Conservation (phyloP, 495 filamentous ascomycete species). For the Aspergillus carlsbadensis region DNA sequence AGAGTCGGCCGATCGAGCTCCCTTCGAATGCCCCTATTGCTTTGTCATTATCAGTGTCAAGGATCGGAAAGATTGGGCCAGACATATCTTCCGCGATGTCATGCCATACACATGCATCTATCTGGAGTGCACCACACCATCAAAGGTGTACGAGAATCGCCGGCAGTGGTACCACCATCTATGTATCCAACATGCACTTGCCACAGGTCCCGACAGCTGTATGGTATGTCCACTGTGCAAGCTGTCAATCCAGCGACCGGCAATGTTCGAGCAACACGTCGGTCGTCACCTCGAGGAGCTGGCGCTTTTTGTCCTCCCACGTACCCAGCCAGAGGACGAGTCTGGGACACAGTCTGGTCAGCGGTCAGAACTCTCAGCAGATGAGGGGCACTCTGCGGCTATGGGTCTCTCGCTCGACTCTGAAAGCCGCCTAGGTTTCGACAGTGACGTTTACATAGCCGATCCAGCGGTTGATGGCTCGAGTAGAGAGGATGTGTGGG, state of each 20-base stretch:
- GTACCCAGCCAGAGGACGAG: neutral
- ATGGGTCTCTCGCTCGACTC: too few relatives aligned
- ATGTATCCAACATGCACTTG: neutral
- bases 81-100: conserved; percentile 31
- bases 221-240: conserved; percentile 11
- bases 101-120: conserved; percentile 29
- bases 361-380: too few relatives aligned
- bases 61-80: conserved; percentile 16
- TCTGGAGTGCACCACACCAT: conserved; percentile 18
- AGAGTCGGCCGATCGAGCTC: conserved; percentile 1
- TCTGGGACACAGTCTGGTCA: too few relatives aligned
- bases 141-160: conserved; percentile 21
- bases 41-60: conserved; percentile 17
- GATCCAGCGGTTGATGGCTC: too few relatives aligned
- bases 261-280: conserved; percentile 16
- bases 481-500: too few relatives aligned
- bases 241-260: neutral
- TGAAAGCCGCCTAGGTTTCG: too few relatives aligned
- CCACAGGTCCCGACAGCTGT: neutral
- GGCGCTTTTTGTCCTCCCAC: conserved; percentile 19
- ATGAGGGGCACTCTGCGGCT: too few relatives aligned
- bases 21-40: conserved; percentile 33
- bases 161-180: conserved; percentile 27
- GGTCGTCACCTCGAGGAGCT: conserved; percentile 20
- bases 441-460: too few relatives aligned